phyloP scores from a whole-genome alignment of 257 asterid genomes.

The Rehmannia glutinosa region DNA sequence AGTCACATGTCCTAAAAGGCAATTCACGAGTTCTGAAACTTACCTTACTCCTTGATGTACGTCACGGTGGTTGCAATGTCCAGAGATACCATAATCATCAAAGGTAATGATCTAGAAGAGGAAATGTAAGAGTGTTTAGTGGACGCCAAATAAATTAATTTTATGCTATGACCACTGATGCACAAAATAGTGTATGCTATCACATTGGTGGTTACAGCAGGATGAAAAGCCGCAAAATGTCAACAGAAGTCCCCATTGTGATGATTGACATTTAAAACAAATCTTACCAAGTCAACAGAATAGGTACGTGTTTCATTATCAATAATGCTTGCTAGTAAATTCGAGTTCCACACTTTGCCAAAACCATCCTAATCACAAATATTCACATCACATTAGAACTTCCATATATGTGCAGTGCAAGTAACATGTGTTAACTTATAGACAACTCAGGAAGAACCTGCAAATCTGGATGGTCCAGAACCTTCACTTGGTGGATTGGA shows the following conservation, averaged over 20 bases:
- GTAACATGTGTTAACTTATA: conserved; percentile 10
- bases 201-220: neutral
- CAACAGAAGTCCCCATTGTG: neutral
- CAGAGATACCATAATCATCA: conserved; percentile 83
- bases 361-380: conserved; percentile 74
- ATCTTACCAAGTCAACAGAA: conserved; percentile 62
- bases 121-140: conserved; percentile 1
- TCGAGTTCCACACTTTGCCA: conserved; percentile 59
- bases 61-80: conserved; percentile 61
- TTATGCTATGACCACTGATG: neutral
- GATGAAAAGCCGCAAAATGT: conserved; percentile 13
- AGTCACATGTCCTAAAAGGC: neutral
- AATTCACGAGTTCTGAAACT: conserved; percentile 20
- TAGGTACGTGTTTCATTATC: conserved; percentile 41
- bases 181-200: neutral
- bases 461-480: conserved; percentile 77
- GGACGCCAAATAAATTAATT: no score
- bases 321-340: conserved; percentile 47
- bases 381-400: conserved; percentile 21
- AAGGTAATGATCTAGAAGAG: conserved; percentile 66
- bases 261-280: conserved; percentile 2
- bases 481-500: conserved; percentile 63
- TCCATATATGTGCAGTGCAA: neutral
- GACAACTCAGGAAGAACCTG: conserved; percentile 48
- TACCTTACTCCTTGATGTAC: conserved; percentile 67